These are phyloP conservation scores for Yarrowia sp. DNA, from an alignment of 805 yeast genomes.

Conservation along the genomic window DNA sequence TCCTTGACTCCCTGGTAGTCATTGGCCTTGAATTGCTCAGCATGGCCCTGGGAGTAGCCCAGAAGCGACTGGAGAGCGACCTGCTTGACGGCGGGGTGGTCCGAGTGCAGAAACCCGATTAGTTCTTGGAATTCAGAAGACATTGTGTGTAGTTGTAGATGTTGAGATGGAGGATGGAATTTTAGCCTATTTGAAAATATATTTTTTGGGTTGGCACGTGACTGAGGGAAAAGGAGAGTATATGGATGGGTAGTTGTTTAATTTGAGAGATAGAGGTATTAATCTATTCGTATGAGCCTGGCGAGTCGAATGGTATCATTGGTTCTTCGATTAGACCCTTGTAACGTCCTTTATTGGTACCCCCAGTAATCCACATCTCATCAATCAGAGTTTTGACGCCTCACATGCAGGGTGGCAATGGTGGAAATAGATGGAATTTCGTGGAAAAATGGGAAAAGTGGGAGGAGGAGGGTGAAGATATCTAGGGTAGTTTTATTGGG, in stretches of 20 bases:
- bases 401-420: not conserved
- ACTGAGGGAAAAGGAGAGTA: not conserved
- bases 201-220: constrained; percentile 17
- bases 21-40: constrained; percentile 63
- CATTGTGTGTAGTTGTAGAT: not conserved
- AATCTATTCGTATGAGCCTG: too few species aligned
- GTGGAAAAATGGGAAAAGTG: not conserved
- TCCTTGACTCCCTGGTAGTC: constrained; percentile 69
- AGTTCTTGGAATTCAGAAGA: constrained; percentile 40
- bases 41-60: constrained; percentile 73
- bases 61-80: constrained; percentile 82
- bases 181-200: constrained; percentile 32
- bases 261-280: too few species aligned
- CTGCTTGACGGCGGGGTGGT: constrained; percentile 72
- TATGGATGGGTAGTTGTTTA: too few species aligned
- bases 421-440: constrained; percentile 2
- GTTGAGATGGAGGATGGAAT: constrained; percentile 28
- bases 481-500: too few species aligned
- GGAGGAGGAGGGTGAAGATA: too few species aligned
- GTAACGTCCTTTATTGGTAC: too few species aligned
- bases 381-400: constrained; percentile 4
- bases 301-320: too few species aligned
- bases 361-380: too few species aligned
- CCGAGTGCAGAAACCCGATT: constrained; percentile 76
- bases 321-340: too few species aligned